Base-by-base conservation (phyloP, 352 stramenopile genomes). In the Phytophthora citrophthora region DNA sequence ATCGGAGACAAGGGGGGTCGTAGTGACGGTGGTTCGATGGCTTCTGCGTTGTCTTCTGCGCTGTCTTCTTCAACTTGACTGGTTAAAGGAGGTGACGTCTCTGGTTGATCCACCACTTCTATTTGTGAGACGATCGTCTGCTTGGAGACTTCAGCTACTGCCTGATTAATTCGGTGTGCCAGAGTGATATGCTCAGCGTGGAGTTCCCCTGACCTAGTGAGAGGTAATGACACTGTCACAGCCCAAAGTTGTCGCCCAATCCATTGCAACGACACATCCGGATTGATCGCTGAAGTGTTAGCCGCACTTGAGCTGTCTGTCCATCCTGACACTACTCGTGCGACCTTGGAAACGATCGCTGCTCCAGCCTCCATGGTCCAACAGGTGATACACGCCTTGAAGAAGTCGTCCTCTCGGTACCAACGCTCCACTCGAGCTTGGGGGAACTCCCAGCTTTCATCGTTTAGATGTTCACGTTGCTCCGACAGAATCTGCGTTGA, bases 181-280 rank as follows among this genome's bases (percentile, higher is more conserved):
- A 94, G 67, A 15, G 62, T 77, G 4, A 86, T 79, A 64, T 93
- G 82, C 27, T 94, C 79, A 27, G 76, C 74, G 13, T 80, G 86
- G 13, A 94, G 72, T 36, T 91, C 80, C 5, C 77, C 77, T 0
- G 70, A 77, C 5, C 77, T 70, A 2, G 82, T 79, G 16, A 94
- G 72, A 15, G 83, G 82, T 13, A 94, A 60, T 6, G 72, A 76
- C 11, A 92, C 76, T 0, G 86, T 94, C 16, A 94, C 78, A 1
- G 74, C 79, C 81, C 81, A 94, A 4, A 90, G 62, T 41, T 92
- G 74, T 8, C 74, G 70, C 0, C 80, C 86, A 50, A 94, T 88
- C 83, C 86, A 94, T 51, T 92, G 86, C 9, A 94, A 72, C 7
- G 81, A 88, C 4, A 94, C 79, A 45, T 94, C 83, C 8, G 86